Evolutionary conservation across 225 moss, liverwort and hornwort species (phyloP), one percentile per base, ranked within the genome.

Genomic region (Physcomitrium patens): DNA sequence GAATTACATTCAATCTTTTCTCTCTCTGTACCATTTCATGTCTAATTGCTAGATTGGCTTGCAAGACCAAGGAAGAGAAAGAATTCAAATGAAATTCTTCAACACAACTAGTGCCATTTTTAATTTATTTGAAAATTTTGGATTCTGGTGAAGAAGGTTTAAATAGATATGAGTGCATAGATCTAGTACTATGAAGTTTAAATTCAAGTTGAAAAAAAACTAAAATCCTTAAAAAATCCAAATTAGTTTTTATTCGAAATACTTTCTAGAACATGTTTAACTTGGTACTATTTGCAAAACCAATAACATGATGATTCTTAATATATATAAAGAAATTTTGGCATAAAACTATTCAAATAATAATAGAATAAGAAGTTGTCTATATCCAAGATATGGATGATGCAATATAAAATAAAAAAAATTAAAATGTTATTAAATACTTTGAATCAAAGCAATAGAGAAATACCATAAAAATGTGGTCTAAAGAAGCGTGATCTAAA

Each of bases 21-120:
- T n/a, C n/a, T 60, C 78, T 75, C 56, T 81, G 84, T 54, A 90
- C 80, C 86, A 79, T 87, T 41, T 90, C 82, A 47, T 80, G 75
- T 69, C 80, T 81, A 18, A 78, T 78, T 42, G 82, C 67, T 22
- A 80, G 79, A 18, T 58, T 73, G 48, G 80, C 37, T 56, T 72
- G 79, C 68, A 63, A 64, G 6, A 68, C 68, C 45, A 75, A 68
- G 60, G 80, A 74, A 23, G 85, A 77, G 19, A 72, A 80, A 5
- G 70, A 44, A 15, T 73, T n/a, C 10, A 67, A 58, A 16, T 83
- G 85, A 60, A 80, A 65, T 60, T 82, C 71, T 58, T 89, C 89
- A 13, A 72, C 78, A 55, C 82, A 70, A 67, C 51, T 79, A 76
- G 45, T 24, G 13, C 17, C 18, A 15, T 48, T 22, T 45, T 13